Conservation (phyloP, 192 early-diverging fungal genomes). For the Geranomyces michiganensis region DNA sequence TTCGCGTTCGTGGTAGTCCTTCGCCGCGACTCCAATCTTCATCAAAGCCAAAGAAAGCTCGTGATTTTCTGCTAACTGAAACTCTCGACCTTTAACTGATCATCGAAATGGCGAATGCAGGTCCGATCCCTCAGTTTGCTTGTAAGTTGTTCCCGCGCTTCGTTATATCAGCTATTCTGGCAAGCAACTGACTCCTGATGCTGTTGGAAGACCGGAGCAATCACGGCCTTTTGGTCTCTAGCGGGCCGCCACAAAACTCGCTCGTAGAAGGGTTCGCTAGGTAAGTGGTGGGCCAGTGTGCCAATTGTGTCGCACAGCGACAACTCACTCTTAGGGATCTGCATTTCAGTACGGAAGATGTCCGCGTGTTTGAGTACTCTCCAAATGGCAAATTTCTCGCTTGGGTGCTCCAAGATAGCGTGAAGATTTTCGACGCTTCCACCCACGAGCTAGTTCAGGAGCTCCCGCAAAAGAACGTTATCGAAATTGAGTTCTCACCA, state of each 20-base stretch:
- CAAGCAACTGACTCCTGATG: not conserved
- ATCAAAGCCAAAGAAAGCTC: too few species aligned
- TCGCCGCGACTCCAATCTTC: too few species aligned
- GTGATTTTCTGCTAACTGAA: too few species aligned
- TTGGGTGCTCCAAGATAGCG: conserved; percentile 37
- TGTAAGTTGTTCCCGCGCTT: not conserved
- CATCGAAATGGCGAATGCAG: not conserved
- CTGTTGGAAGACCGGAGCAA: conserved; percentile 30
- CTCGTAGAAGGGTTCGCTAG: conserved; percentile 31
- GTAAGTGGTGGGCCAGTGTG: not conserved
- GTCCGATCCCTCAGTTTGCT: conserved; percentile 11
- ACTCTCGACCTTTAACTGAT: too few species aligned
- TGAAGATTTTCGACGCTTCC: conserved; percentile 73
- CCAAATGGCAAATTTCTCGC: conserved; percentile 35
- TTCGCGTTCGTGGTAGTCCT: too few species aligned
- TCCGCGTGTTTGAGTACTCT: conserved; percentile 33
- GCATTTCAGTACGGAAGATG: conserved; percentile 21
- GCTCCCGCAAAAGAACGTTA: conserved; percentile 66
- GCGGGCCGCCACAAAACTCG: conserved; percentile 23
- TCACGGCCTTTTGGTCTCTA: conserved; percentile 22
- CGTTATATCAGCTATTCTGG: conserved; percentile 17
- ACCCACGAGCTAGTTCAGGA: conserved; percentile 59
- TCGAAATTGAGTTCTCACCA: conserved; percentile 92
- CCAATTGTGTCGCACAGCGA: not conserved
- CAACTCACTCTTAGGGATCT: not conserved